Percentiles rank a stretch among this genome's conserved stretches.
Evolutionary conservation across 345 rosid species (phyloP).

Genomic region (Linum trigynum): DNA sequence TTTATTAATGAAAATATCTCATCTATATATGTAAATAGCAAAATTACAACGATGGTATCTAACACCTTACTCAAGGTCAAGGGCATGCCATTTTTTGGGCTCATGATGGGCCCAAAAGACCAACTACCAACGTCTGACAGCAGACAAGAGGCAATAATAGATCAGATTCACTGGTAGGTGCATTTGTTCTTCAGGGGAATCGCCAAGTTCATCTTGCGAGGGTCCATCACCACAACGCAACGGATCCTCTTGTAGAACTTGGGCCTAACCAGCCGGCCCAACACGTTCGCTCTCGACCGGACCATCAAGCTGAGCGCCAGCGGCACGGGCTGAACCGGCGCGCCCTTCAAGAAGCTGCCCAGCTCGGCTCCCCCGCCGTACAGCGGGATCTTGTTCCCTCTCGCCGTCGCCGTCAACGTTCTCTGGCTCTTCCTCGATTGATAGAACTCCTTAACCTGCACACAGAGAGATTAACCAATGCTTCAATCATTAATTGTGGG

Average conservation of each 20-base stretch:
- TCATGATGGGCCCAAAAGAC: too few species aligned
- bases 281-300: slow-evolving; percentile 50
- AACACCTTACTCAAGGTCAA: too few species aligned
- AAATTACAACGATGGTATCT: too few species aligned
- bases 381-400: slow-evolving; percentile 39
- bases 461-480: neutral
- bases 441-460: slow-evolving; percentile 44
- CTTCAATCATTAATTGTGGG: neutral
- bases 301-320: slow-evolving; percentile 38
- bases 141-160: neutral
- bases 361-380: slow-evolving; percentile 57
- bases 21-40: too few species aligned
- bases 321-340: slow-evolving; percentile 41
- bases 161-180: slow-evolving; percentile 22
- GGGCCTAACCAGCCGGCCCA: slow-evolving; percentile 51
- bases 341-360: slow-evolving; percentile 38
- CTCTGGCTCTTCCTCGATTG: slow-evolving; percentile 62
- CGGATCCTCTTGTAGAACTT: slow-evolving; percentile 41
- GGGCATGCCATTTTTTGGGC: too few species aligned
- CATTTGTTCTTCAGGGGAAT: slow-evolving; percentile 45
- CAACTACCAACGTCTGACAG: neutral
- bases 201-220: slow-evolving; percentile 34
- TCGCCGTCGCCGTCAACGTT: slow-evolving; percentile 25
- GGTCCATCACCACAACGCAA: slow-evolving; percentile 46
- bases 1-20: too few species aligned